Percentiles rank a stretch among this genome's conserved stretches.
Conservation (phyloP, 768 basidiomycete species). For the Nidula microcarpa region DNA sequence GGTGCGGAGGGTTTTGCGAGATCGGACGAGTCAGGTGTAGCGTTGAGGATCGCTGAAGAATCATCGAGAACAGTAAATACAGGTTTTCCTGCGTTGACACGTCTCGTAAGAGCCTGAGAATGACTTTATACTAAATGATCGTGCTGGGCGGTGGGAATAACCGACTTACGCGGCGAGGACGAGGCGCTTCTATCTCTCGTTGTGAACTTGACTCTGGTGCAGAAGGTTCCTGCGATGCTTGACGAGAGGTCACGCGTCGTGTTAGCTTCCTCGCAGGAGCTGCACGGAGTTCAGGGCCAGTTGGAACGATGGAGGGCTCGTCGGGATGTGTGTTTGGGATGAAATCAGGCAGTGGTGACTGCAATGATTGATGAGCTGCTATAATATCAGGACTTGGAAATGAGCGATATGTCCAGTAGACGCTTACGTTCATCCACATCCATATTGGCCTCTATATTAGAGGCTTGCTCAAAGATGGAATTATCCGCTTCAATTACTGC, state of each 20-base stretch:
- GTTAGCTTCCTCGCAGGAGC: conserved; percentile 19
- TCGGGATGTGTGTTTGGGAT: conserved; percentile 51
- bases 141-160: background rate
- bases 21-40: conserved; percentile 18
- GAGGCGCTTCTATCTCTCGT: conserved; percentile 13
- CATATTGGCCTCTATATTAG: conserved; percentile 4
- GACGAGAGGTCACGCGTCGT: conserved; percentile 36
- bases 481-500: conserved; percentile 39
- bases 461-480: conserved; percentile 17
- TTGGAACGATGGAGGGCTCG: conserved; percentile 41
- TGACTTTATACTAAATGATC: background rate
- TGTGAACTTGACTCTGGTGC: conserved; percentile 8
- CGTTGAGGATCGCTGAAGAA: conserved; percentile 32
- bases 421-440: conserved; percentile 10
- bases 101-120: conserved; percentile 38
- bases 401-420: background rate
- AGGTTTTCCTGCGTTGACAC: conserved; percentile 31
- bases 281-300: conserved; percentile 5
- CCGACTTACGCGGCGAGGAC: conserved; percentile 26
- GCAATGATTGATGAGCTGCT: too few species aligned
- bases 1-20: conserved; percentile 12
- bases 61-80: conserved; percentile 44
- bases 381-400: too few species aligned
- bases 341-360: conserved; percentile 36
- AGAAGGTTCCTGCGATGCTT: conserved; percentile 34